Evolutionary conservation across 345 rosid genomes (phyloP).

Genomic region (Hypericum perforatum): DNA sequence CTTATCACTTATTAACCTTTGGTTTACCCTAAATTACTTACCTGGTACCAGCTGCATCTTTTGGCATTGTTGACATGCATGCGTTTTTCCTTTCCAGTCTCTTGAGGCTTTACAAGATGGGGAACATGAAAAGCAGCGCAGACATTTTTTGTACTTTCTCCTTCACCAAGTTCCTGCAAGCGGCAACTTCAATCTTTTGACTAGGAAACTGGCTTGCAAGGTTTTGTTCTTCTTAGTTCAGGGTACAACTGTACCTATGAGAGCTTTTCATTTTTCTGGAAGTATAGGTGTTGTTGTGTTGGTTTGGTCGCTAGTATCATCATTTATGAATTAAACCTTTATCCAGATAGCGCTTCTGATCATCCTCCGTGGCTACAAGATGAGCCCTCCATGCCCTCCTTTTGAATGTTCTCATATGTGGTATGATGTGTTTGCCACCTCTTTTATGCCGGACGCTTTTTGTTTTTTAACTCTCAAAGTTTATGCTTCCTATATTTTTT

Average conservation of each 20-base stretch:
- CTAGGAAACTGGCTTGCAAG: conserved; percentile 81
- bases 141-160: conserved; percentile 85
- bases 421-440: conserved; percentile 31
- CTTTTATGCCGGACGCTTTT: neutral
- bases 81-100: conserved; percentile 40
- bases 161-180: conserved; percentile 91
- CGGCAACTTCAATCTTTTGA: conserved; percentile 83
- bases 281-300: conserved; percentile 1
- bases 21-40: neutral
- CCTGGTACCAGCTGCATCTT: conserved; percentile 6
- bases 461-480: neutral
- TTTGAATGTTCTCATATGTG: conserved; percentile 98
- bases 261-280: conserved; percentile 9
- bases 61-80: conserved; percentile 14
- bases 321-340: conserved; percentile 24
- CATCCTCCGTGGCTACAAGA: conserved; percentile 80
- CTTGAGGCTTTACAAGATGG: conserved; percentile 97
- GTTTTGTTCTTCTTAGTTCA: conserved; percentile 32
- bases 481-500: neutral
- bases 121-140: conserved; percentile 88
- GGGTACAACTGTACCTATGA: conserved; percentile 2
- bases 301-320: conserved; percentile 22
- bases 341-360: conserved; percentile 89
- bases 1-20: neutral
- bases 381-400: conserved; percentile 95